These are phyloP conservation scores for Eucalyptus grandis DNA, from an alignment of 345 rosid genomes.

Conservation along the genomic window DNA sequence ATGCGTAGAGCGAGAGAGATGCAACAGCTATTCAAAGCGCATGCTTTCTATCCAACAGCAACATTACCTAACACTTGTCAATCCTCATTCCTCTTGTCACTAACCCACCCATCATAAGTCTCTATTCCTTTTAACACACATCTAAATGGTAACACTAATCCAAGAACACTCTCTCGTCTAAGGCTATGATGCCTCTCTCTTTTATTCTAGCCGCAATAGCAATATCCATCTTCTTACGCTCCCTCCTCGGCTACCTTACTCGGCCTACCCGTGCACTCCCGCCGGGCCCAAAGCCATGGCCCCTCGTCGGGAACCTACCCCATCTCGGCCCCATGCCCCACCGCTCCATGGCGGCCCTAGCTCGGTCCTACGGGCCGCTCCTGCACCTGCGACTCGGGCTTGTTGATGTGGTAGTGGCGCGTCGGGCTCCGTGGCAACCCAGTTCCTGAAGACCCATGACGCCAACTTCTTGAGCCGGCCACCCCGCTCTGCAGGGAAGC, in stretches of 20 bases:
- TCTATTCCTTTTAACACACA: no score
- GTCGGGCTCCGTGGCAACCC: slow-evolving; percentile 73
- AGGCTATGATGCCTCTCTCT: neutral
- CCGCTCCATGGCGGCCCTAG: slow-evolving; percentile 44
- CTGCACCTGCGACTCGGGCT: slow-evolving; percentile 64
- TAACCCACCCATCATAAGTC: no score
- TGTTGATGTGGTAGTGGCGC: slow-evolving; percentile 67
- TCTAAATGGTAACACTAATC: neutral
- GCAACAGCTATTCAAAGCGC: no score
- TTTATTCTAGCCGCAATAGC: neutral
- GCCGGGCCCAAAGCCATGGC: slow-evolving; percentile 92
- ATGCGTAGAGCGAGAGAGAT: no score
- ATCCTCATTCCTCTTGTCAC: no score
- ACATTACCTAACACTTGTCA: no score
- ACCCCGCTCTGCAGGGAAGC: slow-evolving; percentile 67
- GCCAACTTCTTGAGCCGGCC: slow-evolving; percentile 82
- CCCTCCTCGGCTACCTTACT: slow-evolving; percentile 8
- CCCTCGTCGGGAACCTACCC: slow-evolving; percentile 71
- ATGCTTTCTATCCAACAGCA: no score
- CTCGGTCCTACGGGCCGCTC: slow-evolving; percentile 58
- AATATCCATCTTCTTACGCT: neutral
- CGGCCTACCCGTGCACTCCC: slow-evolving; percentile 29
- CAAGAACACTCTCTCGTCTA: neutral
- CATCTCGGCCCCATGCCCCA: slow-evolving; percentile 73
- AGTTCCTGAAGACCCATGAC: slow-evolving; percentile 73